Percentiles rank a stretch among this genome's conserved stretches.
Conservation (phyloP, 2,329 filamentous ascomycete genomes). For the Alternaria brassicicola region DNA sequence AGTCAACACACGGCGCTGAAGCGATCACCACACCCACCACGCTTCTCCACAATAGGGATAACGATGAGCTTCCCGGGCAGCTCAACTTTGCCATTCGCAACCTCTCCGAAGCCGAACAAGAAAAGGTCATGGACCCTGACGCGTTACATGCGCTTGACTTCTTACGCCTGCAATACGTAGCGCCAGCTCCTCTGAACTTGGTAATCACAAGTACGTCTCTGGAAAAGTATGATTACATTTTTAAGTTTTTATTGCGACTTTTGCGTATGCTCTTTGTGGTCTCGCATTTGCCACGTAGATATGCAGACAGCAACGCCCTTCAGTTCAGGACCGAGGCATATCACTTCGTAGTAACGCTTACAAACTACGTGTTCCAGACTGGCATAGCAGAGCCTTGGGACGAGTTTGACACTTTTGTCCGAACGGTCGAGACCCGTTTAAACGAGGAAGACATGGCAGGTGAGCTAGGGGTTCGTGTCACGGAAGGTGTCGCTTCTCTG, state of each 20-base stretch:
- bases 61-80: conserved; percentile 51
- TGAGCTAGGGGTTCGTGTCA: conserved; percentile 53
- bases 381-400: conserved; percentile 77
- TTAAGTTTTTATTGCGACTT: conserved; percentile 77
- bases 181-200: conserved; percentile 71
- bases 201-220: conserved; percentile 75
- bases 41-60: conserved; percentile 26
- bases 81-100: conserved; percentile 75
- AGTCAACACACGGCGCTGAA: conserved; percentile 22
- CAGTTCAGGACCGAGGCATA: conserved; percentile 75
- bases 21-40: background rate
- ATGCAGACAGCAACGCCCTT: conserved; percentile 25
- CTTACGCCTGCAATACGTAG: conserved; percentile 81
- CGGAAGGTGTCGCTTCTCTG: conserved; percentile 69
- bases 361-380: conserved; percentile 79
- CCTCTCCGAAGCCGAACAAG: conserved; percentile 76
- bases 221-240: conserved; percentile 83
- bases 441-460: conserved; percentile 52
- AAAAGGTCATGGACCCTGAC: conserved; percentile 80
- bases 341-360: conserved; percentile 76
- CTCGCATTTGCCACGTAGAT: conserved; percentile 45
- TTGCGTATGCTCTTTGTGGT: conserved; percentile 79
- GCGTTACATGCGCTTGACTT: conserved; percentile 93
- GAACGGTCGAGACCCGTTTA: conserved; percentile 66
- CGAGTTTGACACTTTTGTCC: conserved; percentile 69